Percentiles rank a stretch among this genome's conserved stretches.
Conservation (phyloP, 345 rosid genomes). For the Salix exigua region DNA sequence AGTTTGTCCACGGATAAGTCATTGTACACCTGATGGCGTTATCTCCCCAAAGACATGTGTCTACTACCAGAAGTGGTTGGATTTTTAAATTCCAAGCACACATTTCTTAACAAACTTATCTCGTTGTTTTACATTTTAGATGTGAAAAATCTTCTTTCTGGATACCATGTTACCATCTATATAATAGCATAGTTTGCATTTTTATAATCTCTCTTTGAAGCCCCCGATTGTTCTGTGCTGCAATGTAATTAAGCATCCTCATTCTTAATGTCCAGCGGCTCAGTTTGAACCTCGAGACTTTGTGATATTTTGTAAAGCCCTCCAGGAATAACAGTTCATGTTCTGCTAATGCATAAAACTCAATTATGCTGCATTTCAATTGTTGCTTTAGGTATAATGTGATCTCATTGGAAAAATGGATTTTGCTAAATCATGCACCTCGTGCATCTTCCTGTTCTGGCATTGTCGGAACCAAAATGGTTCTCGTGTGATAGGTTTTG, state of each 20-base stretch:
- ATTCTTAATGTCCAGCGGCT: background rate
- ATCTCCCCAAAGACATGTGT: conserved; percentile 61
- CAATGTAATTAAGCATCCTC: background rate
- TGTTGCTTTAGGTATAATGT: background rate
- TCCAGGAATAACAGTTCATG: background rate
- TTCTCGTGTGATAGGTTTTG: background rate
- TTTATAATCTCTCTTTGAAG: background rate
- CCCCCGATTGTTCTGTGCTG: background rate
- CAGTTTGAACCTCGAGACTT: too few relatives aligned
- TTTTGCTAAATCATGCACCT: background rate
- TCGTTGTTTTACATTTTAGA: background rate
- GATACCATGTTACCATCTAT: background rate
- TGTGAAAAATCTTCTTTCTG: background rate
- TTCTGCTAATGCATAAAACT: background rate
- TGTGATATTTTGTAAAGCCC: too few relatives aligned
- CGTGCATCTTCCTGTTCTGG: background rate
- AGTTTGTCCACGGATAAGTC: conserved; percentile 58
- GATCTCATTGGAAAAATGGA: background rate
- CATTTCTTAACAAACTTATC: background rate
- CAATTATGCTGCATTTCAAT: background rate
- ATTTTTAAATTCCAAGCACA: conserved; percentile 36
- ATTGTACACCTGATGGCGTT: conserved; percentile 64
- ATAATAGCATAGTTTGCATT: background rate
- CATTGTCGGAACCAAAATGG: background rate
- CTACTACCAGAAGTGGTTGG: conserved; percentile 69